A percentile compares a stretch with the other conserved stretches of the same genome.
phyloP scores from a whole-genome alignment of 179 eudicot species.

The Beta lomatogona region DNA sequence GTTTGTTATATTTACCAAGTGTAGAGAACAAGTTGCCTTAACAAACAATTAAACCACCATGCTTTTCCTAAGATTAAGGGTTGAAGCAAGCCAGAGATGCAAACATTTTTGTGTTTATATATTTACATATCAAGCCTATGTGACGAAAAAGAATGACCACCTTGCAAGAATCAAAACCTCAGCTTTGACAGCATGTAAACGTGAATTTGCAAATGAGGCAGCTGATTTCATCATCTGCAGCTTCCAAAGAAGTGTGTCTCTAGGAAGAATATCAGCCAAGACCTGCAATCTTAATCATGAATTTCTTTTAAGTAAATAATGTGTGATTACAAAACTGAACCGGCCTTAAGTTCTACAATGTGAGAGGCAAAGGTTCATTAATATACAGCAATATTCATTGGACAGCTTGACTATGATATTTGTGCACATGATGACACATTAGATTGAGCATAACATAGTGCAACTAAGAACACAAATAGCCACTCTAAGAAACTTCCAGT shows the following conservation, averaged over 20 bases:
- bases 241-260: constrained; percentile 78
- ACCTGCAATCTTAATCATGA: constrained; percentile 53
- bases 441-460: not conserved
- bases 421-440: not conserved
- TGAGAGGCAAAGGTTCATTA: not conserved
- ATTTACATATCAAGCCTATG: not conserved
- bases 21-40: no score
- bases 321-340: not conserved
- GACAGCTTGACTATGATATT: not conserved
- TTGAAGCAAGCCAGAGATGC: not conserved
- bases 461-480: not conserved
- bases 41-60: no score
- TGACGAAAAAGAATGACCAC: constrained; percentile 17
- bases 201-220: constrained; percentile 64
- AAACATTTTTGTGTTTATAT: not conserved
- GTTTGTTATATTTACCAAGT: no score
- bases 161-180: constrained; percentile 69
- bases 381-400: not conserved
- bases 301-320: constrained; percentile 13
- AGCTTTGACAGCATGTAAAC: constrained; percentile 78
- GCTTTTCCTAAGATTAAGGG: not conserved
- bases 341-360: not conserved
- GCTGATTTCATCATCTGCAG: constrained; percentile 67
- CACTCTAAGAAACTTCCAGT: not conserved
- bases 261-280: constrained; percentile 49